Percentiles rank a stretch among this genome's conserved stretches.
These are phyloP conservation scores for Babjeviella inositovora DNA, from an alignment of 805 yeast genomes.

Conservation along the genomic window DNA sequence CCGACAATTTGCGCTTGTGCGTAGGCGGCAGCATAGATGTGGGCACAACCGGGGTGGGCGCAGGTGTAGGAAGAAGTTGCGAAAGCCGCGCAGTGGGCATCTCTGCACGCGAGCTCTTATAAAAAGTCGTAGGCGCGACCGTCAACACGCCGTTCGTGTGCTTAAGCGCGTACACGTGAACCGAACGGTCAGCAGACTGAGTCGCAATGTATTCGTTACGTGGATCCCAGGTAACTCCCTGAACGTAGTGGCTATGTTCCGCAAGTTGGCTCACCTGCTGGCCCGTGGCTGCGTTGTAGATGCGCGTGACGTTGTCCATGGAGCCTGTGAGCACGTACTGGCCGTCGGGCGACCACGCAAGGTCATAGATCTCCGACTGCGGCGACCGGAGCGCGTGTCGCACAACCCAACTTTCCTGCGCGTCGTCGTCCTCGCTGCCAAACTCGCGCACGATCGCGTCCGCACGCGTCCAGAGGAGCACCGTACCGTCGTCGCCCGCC, in stretches of 20 bases:
- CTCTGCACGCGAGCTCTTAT: conserved; percentile 41
- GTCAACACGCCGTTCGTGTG: conserved; percentile 11
- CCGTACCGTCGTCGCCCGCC: conserved; percentile 91
- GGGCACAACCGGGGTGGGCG: conserved; percentile 1
- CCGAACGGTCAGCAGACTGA: conserved; percentile 79
- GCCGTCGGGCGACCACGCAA: conserved; percentile 86
- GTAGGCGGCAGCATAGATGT: conserved; percentile 1
- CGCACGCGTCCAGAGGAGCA: conserved; percentile 61
- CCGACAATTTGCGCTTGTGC: conserved; percentile 1
- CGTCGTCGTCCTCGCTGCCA: conserved; percentile 40
- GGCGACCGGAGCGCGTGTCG: conserved; percentile 40
- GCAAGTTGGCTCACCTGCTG: conserved; percentile 38
- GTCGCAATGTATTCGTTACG: conserved; percentile 59
- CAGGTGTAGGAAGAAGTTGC: neutral
- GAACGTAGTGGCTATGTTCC: conserved; percentile 81
- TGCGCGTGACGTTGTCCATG: conserved; percentile 73
- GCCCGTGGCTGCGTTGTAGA: conserved; percentile 45
- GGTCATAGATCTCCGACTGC: conserved; percentile 71
- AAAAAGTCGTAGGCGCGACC: conserved; percentile 21
- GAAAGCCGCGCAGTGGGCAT: conserved; percentile 20
- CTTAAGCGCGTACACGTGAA: conserved; percentile 45
- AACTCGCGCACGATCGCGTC: conserved; percentile 40
- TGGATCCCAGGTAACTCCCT: conserved; percentile 97
- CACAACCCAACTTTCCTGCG: conserved; percentile 62
- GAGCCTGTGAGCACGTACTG: conserved; percentile 71